Conservation (phyloP, 2,329 filamentous ascomycete genomes). For the Cercospora sp. region DNA sequence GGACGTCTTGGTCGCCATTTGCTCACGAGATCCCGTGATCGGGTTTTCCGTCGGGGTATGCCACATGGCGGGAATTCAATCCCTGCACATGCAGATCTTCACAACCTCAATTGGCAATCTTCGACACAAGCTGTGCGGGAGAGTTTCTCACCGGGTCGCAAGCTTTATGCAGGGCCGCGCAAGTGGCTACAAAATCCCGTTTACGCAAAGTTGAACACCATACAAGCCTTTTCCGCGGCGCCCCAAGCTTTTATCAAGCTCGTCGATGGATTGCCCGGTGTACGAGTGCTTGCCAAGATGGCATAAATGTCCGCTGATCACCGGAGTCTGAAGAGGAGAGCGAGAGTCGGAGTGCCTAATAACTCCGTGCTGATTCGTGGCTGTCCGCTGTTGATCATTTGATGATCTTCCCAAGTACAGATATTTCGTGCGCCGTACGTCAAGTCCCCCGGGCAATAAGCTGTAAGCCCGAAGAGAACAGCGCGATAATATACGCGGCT, state of each 20-base stretch:
- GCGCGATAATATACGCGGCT: neutral
- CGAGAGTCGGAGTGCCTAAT: neutral
- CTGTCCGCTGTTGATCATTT: neutral
- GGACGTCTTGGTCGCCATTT: neutral
- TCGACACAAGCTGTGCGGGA: neutral
- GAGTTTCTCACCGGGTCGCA: neutral
- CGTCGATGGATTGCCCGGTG: neutral
- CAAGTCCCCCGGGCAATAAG: neutral
- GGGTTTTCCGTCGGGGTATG: neutral
- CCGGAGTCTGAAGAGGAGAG: neutral
- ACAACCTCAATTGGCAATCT: neutral
- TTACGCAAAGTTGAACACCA: neutral
- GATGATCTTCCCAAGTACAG: neutral
- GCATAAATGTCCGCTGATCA: neutral
- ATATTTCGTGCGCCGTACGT: neutral
- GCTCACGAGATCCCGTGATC: slow-evolving; percentile 1
- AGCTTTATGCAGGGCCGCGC: neutral
- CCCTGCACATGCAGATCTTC: neutral
- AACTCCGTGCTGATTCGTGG: neutral
- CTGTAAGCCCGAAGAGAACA: neutral
- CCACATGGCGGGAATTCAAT: neutral
- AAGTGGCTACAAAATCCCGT: neutral
- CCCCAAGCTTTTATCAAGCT: neutral
- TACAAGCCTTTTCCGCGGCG: neutral
- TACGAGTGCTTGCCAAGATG: neutral